Evolutionary conservation across 2,329 filamentous ascomycete genomes (phyloP), one percentile per base, ranked within the genome.

Genomic region (Byssothecium circinans): DNA sequence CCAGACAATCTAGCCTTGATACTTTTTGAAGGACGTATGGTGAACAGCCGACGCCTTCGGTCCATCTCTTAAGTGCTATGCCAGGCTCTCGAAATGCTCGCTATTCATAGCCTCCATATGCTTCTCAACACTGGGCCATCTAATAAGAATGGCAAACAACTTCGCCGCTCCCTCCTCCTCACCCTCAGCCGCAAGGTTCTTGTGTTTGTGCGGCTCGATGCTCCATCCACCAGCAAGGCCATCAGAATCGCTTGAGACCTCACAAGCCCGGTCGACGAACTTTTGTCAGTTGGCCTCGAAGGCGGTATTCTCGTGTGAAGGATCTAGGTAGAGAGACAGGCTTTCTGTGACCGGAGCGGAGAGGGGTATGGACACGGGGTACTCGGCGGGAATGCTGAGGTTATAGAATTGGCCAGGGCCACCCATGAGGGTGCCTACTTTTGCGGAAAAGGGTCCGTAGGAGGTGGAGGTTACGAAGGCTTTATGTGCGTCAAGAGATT

Each of bases 311-410:
- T 69, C 64, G 4, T 70, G 44, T 1, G 36, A 56, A 22, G 61
- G 60, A 0, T 71, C 60, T 50, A 80, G 77, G 52, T 75, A 73
- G 23, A 78, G 67, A 0, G 67, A 68, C 8, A 73, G 64, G 25
- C 81, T 62, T 57, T 83, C 80, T 1, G 79, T 80, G 2, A 79
- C 67, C 2, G 79, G 77, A 1, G 72, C 72, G 32, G 71, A 67
- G 15, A 64, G 55, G 25, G 67, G 68, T 2, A 64, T 49, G 0
- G 65, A 61, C 12, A 69, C 53, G 14, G 65, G 56, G 1, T 61
- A 19, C 2, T 29, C 32, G 2, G 54, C 33, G 2, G 60, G 52
- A 35, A 76, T 56, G 12, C 65, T 56, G 45, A 64, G 59, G 57
- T 77, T 75, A 41, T 61, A 54, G 15, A 76, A 52, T 1, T 33